These are phyloP conservation scores for Psophocarpus tetragonolobus DNA, from an alignment of 306 rosid species.

Conservation along the genomic window DNA sequence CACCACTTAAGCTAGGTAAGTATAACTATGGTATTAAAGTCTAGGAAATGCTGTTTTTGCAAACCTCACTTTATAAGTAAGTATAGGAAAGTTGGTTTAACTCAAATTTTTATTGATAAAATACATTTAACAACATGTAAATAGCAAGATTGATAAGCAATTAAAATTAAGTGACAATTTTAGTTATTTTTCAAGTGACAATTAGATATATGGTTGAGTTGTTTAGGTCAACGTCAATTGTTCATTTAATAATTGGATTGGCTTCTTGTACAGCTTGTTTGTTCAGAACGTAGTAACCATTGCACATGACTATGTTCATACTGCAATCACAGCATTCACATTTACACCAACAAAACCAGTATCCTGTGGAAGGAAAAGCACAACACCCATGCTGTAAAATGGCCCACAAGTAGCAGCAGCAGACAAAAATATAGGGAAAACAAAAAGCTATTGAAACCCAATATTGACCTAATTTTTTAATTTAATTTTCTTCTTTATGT, in stretches of 20 bases:
- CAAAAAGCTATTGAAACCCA: neutral
- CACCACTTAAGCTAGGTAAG: too few relatives aligned
- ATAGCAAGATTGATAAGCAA: neutral
- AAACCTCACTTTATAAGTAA: too few relatives aligned
- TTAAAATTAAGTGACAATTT: neutral
- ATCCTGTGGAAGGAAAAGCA: neutral
- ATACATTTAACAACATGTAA: too few relatives aligned
- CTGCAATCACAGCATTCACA: neutral
- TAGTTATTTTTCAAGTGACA: neutral
- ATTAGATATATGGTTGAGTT: neutral
- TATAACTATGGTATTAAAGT: too few relatives aligned
- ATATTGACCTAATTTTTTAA: neutral
- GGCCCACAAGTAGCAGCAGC: neutral
- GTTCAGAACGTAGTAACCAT: neutral
- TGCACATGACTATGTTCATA: neutral
- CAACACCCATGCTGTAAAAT: neutral
- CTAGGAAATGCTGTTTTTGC: too few relatives aligned
- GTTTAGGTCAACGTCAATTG: neutral
- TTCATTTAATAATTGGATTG: neutral
- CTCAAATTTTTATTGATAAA: too few relatives aligned
- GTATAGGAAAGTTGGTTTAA: too few relatives aligned
- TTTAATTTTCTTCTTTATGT: neutral
- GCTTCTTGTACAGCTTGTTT: neutral
- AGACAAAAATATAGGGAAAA: neutral
- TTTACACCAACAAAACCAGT: neutral